phyloP scores from a whole-genome alignment of 2,329 filamentous ascomycete species.

The Claviceps sp. region DNA sequence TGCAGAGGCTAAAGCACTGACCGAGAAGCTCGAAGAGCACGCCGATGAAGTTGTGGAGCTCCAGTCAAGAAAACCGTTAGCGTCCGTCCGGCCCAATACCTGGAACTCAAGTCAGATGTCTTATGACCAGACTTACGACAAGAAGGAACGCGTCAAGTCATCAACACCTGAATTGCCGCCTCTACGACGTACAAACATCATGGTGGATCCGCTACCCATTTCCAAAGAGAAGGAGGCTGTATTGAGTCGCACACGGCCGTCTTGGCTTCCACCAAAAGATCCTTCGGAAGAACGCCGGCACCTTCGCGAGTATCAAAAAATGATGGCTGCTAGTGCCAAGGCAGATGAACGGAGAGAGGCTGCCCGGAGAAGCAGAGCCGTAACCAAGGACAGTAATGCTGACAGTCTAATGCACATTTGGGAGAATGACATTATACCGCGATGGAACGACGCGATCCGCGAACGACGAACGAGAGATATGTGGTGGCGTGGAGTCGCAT shows the following conservation, averaged over 20 bases:
- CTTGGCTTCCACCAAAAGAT: conserved; percentile 76
- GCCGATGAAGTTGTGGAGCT: conserved; percentile 44
- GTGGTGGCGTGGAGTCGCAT: conserved; percentile 71
- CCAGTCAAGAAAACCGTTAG: conserved; percentile 19
- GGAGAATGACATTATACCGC: conserved; percentile 64
- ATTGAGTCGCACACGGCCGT: conserved; percentile 65
- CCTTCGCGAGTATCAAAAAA: conserved; percentile 70
- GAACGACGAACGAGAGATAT: conserved; percentile 60
- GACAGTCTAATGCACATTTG: conserved; percentile 49
- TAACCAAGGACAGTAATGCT: conserved; percentile 39
- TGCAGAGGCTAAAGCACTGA: conserved; percentile 59
- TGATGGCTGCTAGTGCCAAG: conserved; percentile 55
- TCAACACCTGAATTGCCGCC: conserved; percentile 58
- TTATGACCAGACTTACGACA: conserved; percentile 21
- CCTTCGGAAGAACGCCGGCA: conserved; percentile 85
- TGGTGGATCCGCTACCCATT: conserved; percentile 73
- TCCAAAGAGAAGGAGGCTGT: conserved; percentile 82
- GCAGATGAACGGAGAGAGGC: conserved; percentile 47
- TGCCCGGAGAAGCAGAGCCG: conserved; percentile 35
- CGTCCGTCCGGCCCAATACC: conserved; percentile 24
- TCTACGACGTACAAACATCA: conserved; percentile 59
- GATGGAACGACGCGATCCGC: conserved; percentile 58
- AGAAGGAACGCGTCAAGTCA: conserved; percentile 46
- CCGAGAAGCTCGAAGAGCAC: conserved; percentile 69
- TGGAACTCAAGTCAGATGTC: conserved; percentile 24